Evolutionary conservation across 768 basidiomycete species (phyloP).

Genomic region (Naganishia randhawae): DNA sequence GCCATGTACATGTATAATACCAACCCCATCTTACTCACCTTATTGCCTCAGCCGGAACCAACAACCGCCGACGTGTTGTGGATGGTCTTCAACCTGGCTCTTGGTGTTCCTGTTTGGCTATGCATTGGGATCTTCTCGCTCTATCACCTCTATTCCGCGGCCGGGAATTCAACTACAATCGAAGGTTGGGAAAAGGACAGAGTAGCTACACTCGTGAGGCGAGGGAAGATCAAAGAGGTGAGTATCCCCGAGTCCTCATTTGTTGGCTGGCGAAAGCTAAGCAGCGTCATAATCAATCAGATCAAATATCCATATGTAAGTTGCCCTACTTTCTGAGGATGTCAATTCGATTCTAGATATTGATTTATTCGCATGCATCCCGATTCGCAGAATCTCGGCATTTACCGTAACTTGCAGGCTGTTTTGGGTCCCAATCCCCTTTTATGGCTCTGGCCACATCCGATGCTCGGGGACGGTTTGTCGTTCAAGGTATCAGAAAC

Average conservation of each 20-base stretch:
- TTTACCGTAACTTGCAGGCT: conserved; percentile 66
- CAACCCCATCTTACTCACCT: neutral
- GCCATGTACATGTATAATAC: neutral
- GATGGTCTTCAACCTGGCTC: conserved; percentile 79
- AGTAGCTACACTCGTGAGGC: conserved; percentile 73
- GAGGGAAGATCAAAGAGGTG: conserved; percentile 77
- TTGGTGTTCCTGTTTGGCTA: conserved; percentile 79
- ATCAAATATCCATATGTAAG: conserved; percentile 84
- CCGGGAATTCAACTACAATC: conserved; percentile 86
- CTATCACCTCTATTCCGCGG: conserved; percentile 76
- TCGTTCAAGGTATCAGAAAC: conserved; percentile 67
- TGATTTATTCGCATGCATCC: conserved; percentile 26
- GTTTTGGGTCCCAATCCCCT: conserved; percentile 71
- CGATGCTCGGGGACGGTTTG: conserved; percentile 66
- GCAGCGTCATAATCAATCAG: conserved; percentile 54
- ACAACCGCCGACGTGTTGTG: conserved; percentile 68
- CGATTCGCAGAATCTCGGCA: conserved; percentile 67
- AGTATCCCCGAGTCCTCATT: neutral
- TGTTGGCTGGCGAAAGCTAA: neutral
- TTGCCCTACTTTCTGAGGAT: conserved; percentile 25
- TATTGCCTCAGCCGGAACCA: conserved; percentile 61
- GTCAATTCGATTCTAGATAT: neutral
- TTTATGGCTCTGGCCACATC: conserved; percentile 79
- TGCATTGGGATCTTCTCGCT: conserved; percentile 86
- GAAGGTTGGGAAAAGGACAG: conserved; percentile 98